A percentile compares a stretch with the other conserved stretches of the same genome.
Conservation (phyloP, 2,329 filamentous ascomycete genomes). For the Phialemoniopsis sp. region DNA sequence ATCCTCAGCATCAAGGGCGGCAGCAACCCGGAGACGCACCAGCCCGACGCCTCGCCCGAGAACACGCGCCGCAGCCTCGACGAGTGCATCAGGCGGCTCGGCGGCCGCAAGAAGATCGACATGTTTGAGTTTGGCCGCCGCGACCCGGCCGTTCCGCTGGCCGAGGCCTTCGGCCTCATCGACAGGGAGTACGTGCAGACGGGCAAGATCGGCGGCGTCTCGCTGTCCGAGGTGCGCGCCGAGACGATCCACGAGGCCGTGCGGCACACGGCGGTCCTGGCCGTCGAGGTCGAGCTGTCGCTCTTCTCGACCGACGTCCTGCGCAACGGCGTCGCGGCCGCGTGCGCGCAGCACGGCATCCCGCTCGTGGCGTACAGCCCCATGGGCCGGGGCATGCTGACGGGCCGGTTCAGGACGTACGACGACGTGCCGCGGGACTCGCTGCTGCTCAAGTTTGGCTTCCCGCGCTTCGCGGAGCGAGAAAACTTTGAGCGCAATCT, state of each 20-base stretch:
- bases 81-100: slow-evolving; percentile 43
- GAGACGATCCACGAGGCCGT: slow-evolving; percentile 43
- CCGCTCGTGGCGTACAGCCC: slow-evolving; percentile 45
- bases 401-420: slow-evolving; percentile 31
- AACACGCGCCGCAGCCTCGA: slow-evolving; percentile 54
- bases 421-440: slow-evolving; percentile 39
- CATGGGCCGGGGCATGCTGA: slow-evolving; percentile 45
- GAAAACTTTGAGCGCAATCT: slow-evolving; percentile 50
- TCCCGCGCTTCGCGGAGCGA: slow-evolving; percentile 42
- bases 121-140: slow-evolving; percentile 56
- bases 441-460: slow-evolving; percentile 32
- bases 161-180: slow-evolving; percentile 35
- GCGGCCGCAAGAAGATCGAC: slow-evolving; percentile 57
- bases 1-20: slow-evolving; percentile 61
- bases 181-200: slow-evolving; percentile 44
- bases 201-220: slow-evolving; percentile 46
- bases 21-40: slow-evolving; percentile 11
- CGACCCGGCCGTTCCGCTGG: slow-evolving; percentile 43
- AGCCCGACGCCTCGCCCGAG: slow-evolving; percentile 47
- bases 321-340: slow-evolving; percentile 43
- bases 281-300: slow-evolving; percentile 52
- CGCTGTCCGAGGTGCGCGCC: slow-evolving; percentile 46
- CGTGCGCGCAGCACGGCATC: slow-evolving; percentile 42
- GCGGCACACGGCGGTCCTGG: slow-evolving; percentile 35
- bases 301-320: slow-evolving; percentile 44